These are phyloP conservation scores for Trichothecium roseum DNA, from an alignment of 2,329 filamentous ascomycete genomes.

Conservation along the genomic window DNA sequence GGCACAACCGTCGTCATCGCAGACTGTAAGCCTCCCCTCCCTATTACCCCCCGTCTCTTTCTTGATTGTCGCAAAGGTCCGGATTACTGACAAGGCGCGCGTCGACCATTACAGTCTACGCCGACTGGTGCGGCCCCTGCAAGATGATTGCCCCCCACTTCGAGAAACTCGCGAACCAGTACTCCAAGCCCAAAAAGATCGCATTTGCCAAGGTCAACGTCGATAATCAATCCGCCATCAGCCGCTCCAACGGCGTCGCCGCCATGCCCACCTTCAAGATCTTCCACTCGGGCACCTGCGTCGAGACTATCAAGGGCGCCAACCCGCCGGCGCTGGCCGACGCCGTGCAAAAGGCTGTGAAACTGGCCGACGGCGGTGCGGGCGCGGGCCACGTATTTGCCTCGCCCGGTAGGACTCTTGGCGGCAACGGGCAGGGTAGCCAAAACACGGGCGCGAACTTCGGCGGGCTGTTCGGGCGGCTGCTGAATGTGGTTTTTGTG, in stretches of 20 bases:
- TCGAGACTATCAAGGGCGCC: slow-evolving; percentile 72
- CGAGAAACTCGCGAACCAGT: slow-evolving; percentile 69
- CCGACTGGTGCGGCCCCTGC: slow-evolving; percentile 91
- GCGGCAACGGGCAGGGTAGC: slow-evolving; percentile 23
- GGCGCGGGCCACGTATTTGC: slow-evolving; percentile 38
- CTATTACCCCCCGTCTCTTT: slow-evolving; percentile 2
- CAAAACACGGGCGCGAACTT: slow-evolving; percentile 19
- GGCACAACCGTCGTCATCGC: slow-evolving; percentile 73
- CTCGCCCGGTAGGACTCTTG: slow-evolving; percentile 47
- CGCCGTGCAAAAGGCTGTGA: slow-evolving; percentile 62
- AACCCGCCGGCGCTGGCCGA: slow-evolving; percentile 65
- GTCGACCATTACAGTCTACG: slow-evolving; percentile 58
- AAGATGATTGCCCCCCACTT: slow-evolving; percentile 86
- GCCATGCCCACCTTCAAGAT: slow-evolving; percentile 95
- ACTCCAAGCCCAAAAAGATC: slow-evolving; percentile 71
- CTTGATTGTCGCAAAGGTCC: background rate
- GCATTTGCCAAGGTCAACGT: slow-evolving; percentile 91
- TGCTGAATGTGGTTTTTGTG: slow-evolving; percentile 39
- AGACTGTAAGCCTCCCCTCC: slow-evolving; percentile 90
- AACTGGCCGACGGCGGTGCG: slow-evolving; percentile 32
- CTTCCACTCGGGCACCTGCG: slow-evolving; percentile 63
- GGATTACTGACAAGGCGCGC: background rate
- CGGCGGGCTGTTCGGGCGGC: slow-evolving; percentile 30
- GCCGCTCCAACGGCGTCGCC: slow-evolving; percentile 66
- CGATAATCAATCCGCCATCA: slow-evolving; percentile 69